Conservation (phyloP, 148 eudicot genomes). For the Mesembryanthemum crystallinum region DNA sequence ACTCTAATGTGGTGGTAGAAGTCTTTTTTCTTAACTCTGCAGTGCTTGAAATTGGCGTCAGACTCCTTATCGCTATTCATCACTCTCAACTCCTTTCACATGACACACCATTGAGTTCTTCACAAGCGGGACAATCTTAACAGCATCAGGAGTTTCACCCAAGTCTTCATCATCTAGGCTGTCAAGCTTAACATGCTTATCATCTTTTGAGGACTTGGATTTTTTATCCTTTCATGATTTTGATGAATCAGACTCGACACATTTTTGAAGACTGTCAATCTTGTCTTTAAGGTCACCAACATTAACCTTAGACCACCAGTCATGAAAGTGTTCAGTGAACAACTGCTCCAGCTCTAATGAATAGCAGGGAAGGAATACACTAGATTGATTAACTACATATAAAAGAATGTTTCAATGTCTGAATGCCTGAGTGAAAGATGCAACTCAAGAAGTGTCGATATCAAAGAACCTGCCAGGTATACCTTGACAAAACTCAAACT, state of each 20-base stretch:
- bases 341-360: neutral
- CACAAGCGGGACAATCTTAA: too few relatives aligned
- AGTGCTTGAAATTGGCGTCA: neutral
- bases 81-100: neutral
- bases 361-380: neutral
- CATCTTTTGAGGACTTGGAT: neutral
- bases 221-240: neutral
- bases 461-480: neutral
- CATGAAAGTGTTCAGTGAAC: neutral
- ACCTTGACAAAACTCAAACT: neutral
- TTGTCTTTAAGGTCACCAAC: neutral
- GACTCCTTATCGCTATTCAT: too few relatives aligned
- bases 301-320: neutral
- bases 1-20: too few relatives aligned
- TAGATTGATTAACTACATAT: neutral
- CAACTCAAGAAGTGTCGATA: rapidly evolving
- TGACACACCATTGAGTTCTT: too few relatives aligned
- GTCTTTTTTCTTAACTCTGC: neutral
- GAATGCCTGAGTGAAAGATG: neutral
- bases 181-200: too few relatives aligned
- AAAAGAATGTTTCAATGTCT: neutral
- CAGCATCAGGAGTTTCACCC: neutral
- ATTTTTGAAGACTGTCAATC: neutral
- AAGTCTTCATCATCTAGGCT: neutral
- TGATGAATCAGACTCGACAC: neutral